Conservation (phyloP, 139 green algal species). For the Chloropicon primus region DNA sequence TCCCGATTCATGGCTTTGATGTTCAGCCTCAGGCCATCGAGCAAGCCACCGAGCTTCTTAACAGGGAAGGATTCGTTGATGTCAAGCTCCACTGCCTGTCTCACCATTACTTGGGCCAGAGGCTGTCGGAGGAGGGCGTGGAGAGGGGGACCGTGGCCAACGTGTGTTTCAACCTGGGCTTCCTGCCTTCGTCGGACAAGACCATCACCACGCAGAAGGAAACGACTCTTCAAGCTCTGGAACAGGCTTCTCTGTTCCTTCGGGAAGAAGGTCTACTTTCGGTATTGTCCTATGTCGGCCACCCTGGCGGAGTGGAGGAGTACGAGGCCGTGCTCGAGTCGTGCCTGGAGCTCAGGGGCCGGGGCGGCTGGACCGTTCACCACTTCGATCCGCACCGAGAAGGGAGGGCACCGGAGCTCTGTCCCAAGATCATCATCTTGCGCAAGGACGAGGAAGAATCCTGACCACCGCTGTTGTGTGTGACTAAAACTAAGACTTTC, state of each 20-base stretch:
- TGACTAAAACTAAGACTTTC: no score
- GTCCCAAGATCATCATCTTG: background rate
- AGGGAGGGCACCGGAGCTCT: no score
- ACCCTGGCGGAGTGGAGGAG: background rate
- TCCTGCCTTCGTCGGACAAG: background rate
- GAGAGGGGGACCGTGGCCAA: no score
- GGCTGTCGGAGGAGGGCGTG: no score
- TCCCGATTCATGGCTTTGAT: no score
- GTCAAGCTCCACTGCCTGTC: no score
- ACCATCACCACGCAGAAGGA: background rate
- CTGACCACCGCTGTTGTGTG: no score
- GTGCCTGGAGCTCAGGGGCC: background rate
- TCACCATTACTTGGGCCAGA: no score
- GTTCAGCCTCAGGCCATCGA: no score
- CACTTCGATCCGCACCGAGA: background rate
- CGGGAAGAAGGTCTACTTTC: background rate
- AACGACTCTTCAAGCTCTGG: background rate
- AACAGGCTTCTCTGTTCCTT: background rate
- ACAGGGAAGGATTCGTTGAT: no score
- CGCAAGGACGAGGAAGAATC: no score
- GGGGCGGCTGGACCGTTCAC: background rate
- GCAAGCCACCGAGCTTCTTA: no score
- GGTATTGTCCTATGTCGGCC: background rate
- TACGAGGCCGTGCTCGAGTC: background rate
- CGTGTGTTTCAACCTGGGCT: background rate